Conservation (phyloP, 495 filamentous ascomycete species). For the Hypomontagnella submonticulosa region DNA sequence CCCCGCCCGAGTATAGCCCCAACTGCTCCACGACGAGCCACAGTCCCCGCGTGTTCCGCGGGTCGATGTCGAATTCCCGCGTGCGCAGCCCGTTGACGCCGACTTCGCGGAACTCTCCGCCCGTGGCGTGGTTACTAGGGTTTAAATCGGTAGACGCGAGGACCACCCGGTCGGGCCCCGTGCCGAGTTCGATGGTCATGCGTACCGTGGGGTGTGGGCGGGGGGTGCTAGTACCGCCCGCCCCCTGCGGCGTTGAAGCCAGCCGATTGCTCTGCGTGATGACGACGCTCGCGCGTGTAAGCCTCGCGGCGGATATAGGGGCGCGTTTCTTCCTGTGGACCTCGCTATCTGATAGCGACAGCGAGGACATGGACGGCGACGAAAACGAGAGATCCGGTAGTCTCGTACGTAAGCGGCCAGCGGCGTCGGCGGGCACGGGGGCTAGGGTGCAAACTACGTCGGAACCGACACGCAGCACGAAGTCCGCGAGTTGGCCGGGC, state of each 20-base stretch:
- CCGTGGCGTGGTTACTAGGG: conserved; percentile 37
- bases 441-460: conserved; percentile 61
- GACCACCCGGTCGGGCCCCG: conserved; percentile 71
- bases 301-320: conserved; percentile 59
- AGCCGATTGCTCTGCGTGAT: conserved; percentile 13
- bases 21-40: conserved; percentile 85
- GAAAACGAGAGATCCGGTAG: conserved; percentile 58
- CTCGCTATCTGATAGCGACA: conserved; percentile 55
- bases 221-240: conserved; percentile 42
- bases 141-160: conserved; percentile 62
- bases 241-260: conserved; percentile 28
- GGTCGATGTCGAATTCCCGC: conserved; percentile 75
- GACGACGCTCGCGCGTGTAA: conserved; percentile 69
- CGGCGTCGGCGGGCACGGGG: conserved; percentile 71
- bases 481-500: conserved; percentile 75
- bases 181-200: conserved; percentile 73
- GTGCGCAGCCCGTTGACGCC: conserved; percentile 72
- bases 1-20: conserved; percentile 47
- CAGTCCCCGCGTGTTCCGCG: conserved; percentile 62
- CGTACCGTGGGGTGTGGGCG: conserved; percentile 64
- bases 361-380: conserved; percentile 34
- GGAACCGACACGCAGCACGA: conserved; percentile 77
- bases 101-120: conserved; percentile 75
- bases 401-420: conserved; percentile 70
- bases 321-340: conserved; percentile 58